phyloP scores from a whole-genome alignment of 192 early-diverging fungal species.

The Coemansia sp. region DNA sequence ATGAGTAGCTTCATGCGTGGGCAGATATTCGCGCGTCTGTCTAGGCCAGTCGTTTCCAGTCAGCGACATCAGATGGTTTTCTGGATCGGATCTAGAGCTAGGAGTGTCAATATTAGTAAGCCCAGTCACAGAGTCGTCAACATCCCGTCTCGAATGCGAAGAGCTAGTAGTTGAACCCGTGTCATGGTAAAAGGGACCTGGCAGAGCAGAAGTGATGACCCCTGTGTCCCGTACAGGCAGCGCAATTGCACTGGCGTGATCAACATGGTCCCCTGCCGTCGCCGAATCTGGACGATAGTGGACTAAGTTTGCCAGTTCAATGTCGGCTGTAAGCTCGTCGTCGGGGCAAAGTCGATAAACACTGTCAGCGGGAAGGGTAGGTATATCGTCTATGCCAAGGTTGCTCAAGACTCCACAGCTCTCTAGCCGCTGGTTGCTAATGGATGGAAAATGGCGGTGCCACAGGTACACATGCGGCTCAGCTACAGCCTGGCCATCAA shows the following conservation, averaged over 20 bases:
- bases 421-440: slow-evolving; percentile 3
- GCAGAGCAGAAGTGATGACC: not conserved
- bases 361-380: not conserved
- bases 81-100: not conserved
- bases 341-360: not conserved
- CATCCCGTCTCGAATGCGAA: slow-evolving; percentile 7
- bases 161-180: not conserved
- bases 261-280: not conserved
- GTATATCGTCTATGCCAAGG: slow-evolving; percentile 2
- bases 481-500: not conserved
- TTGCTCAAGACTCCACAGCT: not conserved
- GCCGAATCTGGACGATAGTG: not conserved
- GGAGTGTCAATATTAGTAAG: not conserved
- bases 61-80: slow-evolving; percentile 1
- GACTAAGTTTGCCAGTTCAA: not conserved
- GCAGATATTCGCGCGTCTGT: slow-evolving; percentile 24
- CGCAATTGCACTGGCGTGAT: not conserved
- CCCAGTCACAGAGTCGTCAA: not conserved
- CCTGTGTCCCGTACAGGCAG: not conserved
- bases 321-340: not conserved
- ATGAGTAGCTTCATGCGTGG: not conserved
- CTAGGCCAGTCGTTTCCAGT: slow-evolving; percentile 22
- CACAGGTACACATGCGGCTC: slow-evolving; percentile 31
- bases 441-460: slow-evolving; percentile 28
- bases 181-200: not conserved